These are phyloP conservation scores for Cylindrotheca closterium DNA, from an alignment of 108 stramenopile species.

Conservation along the genomic window DNA sequence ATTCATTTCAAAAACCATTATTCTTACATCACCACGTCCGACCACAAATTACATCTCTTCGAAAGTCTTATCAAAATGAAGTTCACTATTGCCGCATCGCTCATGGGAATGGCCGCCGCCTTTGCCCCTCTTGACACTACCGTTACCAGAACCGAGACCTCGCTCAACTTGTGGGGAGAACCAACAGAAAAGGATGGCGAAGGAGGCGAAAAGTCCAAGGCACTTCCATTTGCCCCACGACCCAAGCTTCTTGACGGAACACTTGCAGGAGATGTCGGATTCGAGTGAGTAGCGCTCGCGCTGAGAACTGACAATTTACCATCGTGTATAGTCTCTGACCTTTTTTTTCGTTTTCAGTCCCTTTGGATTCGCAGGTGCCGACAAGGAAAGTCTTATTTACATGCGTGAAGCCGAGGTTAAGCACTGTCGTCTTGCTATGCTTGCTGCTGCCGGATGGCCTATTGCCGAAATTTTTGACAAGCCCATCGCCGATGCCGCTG, in stretches of 20 bases:
- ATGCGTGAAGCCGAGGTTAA: slow-evolving; percentile 90
- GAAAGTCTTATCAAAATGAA: slow-evolving; percentile 26
- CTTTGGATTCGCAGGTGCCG: slow-evolving; percentile 68
- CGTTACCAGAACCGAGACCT: neutral
- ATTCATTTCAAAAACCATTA: too few relatives aligned
- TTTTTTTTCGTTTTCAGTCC: slow-evolving; percentile 40
- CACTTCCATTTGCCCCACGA: slow-evolving; percentile 72
- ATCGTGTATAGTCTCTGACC: neutral
- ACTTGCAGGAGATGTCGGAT: slow-evolving; percentile 79
- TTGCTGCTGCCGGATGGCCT: slow-evolving; percentile 88
- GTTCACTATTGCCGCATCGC: slow-evolving; percentile 17
- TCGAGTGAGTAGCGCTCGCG: slow-evolving; percentile 61
- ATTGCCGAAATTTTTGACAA: slow-evolving; percentile 80
- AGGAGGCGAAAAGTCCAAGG: slow-evolving; percentile 55
- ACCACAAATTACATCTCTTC: too few relatives aligned
- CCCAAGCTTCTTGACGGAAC: slow-evolving; percentile 79
- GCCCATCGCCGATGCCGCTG: slow-evolving; percentile 54
- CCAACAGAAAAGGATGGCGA: slow-evolving; percentile 28
- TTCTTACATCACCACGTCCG: too few relatives aligned
- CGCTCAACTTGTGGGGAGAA: slow-evolving; percentile 11
- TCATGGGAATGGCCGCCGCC: slow-evolving; percentile 21
- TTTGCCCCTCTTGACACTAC: slow-evolving; percentile 13
- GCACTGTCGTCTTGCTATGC: slow-evolving; percentile 85
- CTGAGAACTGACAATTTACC: neutral
- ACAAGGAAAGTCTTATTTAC: slow-evolving; percentile 61